Base-by-base conservation (phyloP, 768 basidiomycete species). In the Ramaria sp. region DNA sequence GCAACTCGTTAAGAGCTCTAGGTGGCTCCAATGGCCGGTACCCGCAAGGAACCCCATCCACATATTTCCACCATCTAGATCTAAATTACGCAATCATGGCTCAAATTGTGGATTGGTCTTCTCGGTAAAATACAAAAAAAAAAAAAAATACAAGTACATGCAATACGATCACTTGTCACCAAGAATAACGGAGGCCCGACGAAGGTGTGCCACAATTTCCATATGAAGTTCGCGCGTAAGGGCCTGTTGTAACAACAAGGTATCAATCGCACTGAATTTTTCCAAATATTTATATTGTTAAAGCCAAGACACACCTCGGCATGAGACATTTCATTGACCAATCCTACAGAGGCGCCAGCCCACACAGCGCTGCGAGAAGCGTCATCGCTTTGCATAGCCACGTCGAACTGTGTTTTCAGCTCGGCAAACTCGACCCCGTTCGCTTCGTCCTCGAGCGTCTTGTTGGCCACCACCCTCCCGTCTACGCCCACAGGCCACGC, bases 311-410 rank as follows among this genome's bases (percentile, higher is more conserved):
- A 18, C 18, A 41, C 39, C 39, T 41, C 65, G 9, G 71, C 72
- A 3, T 65, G 58, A 55, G 67, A 68, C 58, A 74, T 69, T 44
- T 70, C 66, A 20, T 71, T 69, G 67, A 85, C 76, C 48, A 79
- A 68, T 10, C 76, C 80, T 27, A 85, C 76, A 13, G 82, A 78
- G 38, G 77, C 73, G 38, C 85, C 86, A 15, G 83, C 78, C 86
- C 86, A 88, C 10, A 80, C 73, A 2, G 83, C 66, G 56, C 79
- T 73, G 42, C 79, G 70, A 53, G 72, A 69, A 8, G 69, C 62
- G 58, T 88, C 78, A 38, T 67, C 70, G 22, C 65, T 65, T 58
- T 67, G 67, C 8, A 67, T 63, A 6, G 73, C 82, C 52, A 75
- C 71, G 16, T 61, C 61, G 57, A 75, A 79, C 58, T 70, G 76